A percentile compares a stretch with the other conserved stretches of the same genome.
phyloP scores from a whole-genome alignment of 164 flowering plant species.

The Kingdonia uniflora region DNA sequence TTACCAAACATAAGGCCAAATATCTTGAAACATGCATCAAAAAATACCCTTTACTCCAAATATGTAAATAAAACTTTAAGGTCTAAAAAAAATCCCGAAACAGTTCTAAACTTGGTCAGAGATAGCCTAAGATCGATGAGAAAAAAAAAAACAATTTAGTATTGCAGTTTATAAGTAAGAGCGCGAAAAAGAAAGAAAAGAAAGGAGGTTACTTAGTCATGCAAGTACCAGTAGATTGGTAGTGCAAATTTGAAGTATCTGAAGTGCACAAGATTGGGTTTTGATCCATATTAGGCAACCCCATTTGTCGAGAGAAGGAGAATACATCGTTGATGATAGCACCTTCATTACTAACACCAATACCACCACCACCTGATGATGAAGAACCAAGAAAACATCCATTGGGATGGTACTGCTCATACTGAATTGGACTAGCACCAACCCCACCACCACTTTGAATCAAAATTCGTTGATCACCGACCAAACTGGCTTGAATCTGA shows the following conservation, averaged over 20 bases:
- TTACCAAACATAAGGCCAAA: neutral
- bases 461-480: conserved; percentile 9
- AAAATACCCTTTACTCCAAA: too few relatives aligned
- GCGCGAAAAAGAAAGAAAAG: neutral
- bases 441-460: neutral
- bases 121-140: too few relatives aligned
- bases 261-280: conserved; percentile 24
- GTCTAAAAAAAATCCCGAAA: too few relatives aligned
- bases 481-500: conserved; percentile 57
- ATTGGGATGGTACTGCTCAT: conserved; percentile 5
- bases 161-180: too few relatives aligned
- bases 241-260: conserved; percentile 30
- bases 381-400: conserved; percentile 11
- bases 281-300: conserved; percentile 27
- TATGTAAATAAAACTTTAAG: too few relatives aligned
- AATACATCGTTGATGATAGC: conserved; percentile 12
- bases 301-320: conserved; percentile 36
- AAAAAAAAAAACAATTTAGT: too few relatives aligned
- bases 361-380: conserved; percentile 6
- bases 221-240: conserved; percentile 44
- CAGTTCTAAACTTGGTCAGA: too few relatives aligned
- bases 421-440: conserved; percentile 29
- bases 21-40: neutral
- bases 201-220: conserved; percentile 3
- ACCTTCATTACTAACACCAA: neutral